These are phyloP conservation scores for Acer campestre DNA, from an alignment of 345 rosid genomes.

Conservation along the genomic window DNA sequence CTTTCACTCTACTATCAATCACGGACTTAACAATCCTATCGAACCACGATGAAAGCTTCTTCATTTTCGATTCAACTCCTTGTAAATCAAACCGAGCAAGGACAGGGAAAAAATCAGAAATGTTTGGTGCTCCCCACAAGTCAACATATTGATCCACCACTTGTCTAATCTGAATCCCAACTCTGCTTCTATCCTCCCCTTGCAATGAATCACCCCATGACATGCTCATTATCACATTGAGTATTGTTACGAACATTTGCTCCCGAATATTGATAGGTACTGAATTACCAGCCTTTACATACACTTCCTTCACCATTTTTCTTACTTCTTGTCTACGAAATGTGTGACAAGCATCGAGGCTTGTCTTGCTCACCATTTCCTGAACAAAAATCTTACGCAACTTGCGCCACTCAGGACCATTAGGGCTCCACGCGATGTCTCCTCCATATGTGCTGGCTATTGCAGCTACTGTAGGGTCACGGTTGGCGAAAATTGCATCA, in stretches of 20 bases:
- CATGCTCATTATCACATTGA: constrained; percentile 49
- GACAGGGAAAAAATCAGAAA: constrained; percentile 52
- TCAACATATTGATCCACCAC: constrained; percentile 28
- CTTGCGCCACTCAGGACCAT: constrained; percentile 25
- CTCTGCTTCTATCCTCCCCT: constrained; percentile 35
- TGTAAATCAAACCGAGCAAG: constrained; percentile 57
- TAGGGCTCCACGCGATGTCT: constrained; percentile 19
- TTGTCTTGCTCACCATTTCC: constrained; percentile 33
- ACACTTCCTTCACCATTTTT: constrained; percentile 24
- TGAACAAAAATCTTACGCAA: constrained; percentile 26
- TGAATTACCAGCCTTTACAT: constrained; percentile 22
- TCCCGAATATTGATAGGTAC: constrained; percentile 40
- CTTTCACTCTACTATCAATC: constrained; percentile 20
- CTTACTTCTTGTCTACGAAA: constrained; percentile 33
- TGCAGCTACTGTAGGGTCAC: constrained; percentile 18
- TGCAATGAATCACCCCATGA: constrained; percentile 49
- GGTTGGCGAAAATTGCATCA: constrained; percentile 31
- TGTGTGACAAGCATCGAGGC: constrained; percentile 33
- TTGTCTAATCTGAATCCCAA: constrained; percentile 38
- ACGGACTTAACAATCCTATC: constrained; percentile 29
- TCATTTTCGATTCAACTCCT: constrained; percentile 42
- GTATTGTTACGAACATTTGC: constrained; percentile 30
- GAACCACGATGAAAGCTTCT: constrained; percentile 24
- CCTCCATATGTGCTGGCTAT: constrained; percentile 10
- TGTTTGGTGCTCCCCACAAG: constrained; percentile 44